These are phyloP conservation scores for Turnera subulata DNA, from an alignment of 345 rosid genomes.

Conservation along the genomic window DNA sequence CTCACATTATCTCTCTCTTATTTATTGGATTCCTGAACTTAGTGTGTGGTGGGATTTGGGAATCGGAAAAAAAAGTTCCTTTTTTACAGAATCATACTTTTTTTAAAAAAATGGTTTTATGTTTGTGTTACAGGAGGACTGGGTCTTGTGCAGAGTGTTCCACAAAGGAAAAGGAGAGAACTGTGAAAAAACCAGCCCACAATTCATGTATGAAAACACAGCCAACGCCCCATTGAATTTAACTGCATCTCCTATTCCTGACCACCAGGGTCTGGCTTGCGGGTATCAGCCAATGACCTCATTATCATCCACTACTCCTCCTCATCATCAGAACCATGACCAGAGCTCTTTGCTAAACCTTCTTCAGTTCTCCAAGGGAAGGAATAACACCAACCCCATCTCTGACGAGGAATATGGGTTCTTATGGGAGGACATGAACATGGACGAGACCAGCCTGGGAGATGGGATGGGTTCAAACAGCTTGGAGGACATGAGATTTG, in stretches of 20 bases:
- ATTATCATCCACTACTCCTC: slow-evolving; percentile 21
- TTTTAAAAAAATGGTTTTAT: too few relatives aligned
- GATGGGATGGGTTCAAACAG: slow-evolving; percentile 39
- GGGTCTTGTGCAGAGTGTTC: slow-evolving; percentile 93
- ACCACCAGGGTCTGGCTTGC: slow-evolving; percentile 9
- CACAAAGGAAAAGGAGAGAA: slow-evolving; percentile 52
- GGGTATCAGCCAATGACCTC: slow-evolving; percentile 30
- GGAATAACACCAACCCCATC: slow-evolving; percentile 10
- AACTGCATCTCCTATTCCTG: slow-evolving; percentile 13
- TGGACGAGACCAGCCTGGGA: slow-evolving; percentile 36
- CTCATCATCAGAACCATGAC: slow-evolving; percentile 28
- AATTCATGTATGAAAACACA: slow-evolving; percentile 26
- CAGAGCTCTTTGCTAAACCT: slow-evolving; percentile 34
- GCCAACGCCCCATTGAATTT: slow-evolving; percentile 16
- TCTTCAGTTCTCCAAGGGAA: slow-evolving; percentile 34
- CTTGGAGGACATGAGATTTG: slow-evolving; percentile 39
- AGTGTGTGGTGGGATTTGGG: too few relatives aligned
- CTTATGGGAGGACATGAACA: slow-evolving; percentile 45
- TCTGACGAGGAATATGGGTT: slow-evolving; percentile 35
- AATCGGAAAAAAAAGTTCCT: too few relatives aligned
- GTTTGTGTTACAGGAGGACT: slow-evolving; percentile 86
- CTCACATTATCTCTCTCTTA: too few relatives aligned
- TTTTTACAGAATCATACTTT: too few relatives aligned
- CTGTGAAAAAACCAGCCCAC: slow-evolving; percentile 21
- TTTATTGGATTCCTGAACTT: too few relatives aligned